These are phyloP conservation scores for Talaromyces albobiverticillius DNA, from an alignment of 2,329 filamentous ascomycete genomes.

Conservation along the genomic window DNA sequence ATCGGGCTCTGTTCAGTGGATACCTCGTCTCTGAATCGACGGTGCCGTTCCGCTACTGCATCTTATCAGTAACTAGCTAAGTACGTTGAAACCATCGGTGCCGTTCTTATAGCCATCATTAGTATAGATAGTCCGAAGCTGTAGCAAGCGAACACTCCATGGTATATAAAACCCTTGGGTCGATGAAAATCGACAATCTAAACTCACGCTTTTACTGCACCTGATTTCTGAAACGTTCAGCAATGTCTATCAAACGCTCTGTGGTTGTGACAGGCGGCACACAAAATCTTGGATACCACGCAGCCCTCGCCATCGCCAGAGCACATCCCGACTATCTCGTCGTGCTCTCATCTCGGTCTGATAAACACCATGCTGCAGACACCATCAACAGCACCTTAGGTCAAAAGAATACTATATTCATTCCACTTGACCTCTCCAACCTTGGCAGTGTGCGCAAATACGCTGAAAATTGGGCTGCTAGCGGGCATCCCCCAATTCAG, in stretches of 20 bases:
- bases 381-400: conserved; percentile 42
- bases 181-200: no score
- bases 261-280: conserved; percentile 49
- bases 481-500: conserved; percentile 41
- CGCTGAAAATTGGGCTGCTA: conserved; percentile 32
- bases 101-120: no score
- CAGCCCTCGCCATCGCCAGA: conserved; percentile 40
- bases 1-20: no score
- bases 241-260: conserved; percentile 1
- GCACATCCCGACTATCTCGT: conserved; percentile 41
- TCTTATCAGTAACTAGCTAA: no score
- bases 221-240: no score
- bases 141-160: no score
- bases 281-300: conserved; percentile 42
- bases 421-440: conserved; percentile 45
- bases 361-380: conserved; percentile 39
- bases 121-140: no score
- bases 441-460: conserved; percentile 42
- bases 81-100: no score
- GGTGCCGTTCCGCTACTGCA: no score
- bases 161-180: no score
- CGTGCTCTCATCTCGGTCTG: conserved; percentile 45
- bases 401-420: conserved; percentile 42
- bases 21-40: no score
- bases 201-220: no score